Evolutionary conservation across 2,329 filamentous ascomycete species (phyloP), one percentile per base, ranked within the genome.

Genomic region (Sporothrix pallida): DNA sequence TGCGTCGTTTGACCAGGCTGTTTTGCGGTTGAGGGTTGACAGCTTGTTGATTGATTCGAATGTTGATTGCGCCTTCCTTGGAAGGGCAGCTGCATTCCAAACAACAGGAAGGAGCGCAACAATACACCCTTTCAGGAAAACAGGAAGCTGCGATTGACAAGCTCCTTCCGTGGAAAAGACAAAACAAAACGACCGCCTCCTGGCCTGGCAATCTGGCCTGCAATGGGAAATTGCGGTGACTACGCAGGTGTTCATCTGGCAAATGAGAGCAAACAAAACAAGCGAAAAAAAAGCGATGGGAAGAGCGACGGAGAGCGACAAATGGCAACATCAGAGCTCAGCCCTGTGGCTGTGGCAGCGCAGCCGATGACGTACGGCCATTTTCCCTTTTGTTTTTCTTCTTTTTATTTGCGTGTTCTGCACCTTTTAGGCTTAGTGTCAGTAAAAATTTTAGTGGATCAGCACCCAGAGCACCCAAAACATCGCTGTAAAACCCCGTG

Each of bases 311-410:
- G 23, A 3, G 23, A 26, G 31, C 31, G 31, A 37, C 31, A 37
- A 37, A 37, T 37, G 31, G 31, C 31, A 37, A 37, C 31, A 37
- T 37, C 31, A 37, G 31, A 42, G 56, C 73, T 74, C 71, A 74
- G 67, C 71, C 70, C 73, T 70, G 73, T 74, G 73, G 73, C 73
- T 74, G 70, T 72, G 73, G 44, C 60, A 20, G 23, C 54, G 26
- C 31, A 48, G 26, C 52, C 48, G 73, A 74, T 74, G 73, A 74
- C 73, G 73, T 74, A 72, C 63, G 37, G 26, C 62, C 67, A 46
- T 23, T 23, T 17, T 20, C 4, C 48, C 31, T 7, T 37, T 7
- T 37, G 31, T 37, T 37, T 37, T 37, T 37, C 31, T 37, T 37
- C 31, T 37, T 37, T 37, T 37, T 37, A 52, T n/a, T 52, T 42